These are phyloP conservation scores for Solanum paucissectum DNA, from an alignment of 257 asterid species.

Conservation along the genomic window DNA sequence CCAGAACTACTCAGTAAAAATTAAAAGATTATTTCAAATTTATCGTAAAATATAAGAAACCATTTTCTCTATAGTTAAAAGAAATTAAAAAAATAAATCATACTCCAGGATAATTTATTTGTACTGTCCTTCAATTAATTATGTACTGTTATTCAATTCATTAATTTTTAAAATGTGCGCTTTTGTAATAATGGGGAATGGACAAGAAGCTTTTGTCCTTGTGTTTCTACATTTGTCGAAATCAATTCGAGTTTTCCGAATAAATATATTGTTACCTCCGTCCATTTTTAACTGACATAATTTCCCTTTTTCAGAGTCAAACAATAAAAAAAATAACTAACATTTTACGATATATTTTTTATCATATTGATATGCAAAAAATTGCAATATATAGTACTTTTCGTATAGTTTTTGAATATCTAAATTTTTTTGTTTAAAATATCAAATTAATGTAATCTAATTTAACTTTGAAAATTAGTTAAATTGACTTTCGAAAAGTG, in stretches of 20 bases:
- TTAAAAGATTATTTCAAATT: background rate
- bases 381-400: too few relatives aligned
- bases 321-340: too few relatives aligned
- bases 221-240: background rate
- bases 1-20: background rate
- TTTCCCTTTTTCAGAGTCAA: too few relatives aligned
- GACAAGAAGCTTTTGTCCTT: conserved; percentile 10
- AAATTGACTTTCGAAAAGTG: too few relatives aligned
- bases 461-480: too few relatives aligned
- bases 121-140: background rate
- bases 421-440: too few relatives aligned
- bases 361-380: too few relatives aligned
- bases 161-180: background rate
- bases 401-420: too few relatives aligned
- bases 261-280: background rate
- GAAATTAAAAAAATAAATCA: background rate
- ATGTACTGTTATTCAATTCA: background rate
- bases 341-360: too few relatives aligned
- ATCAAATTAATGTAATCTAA: too few relatives aligned
- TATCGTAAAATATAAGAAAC: background rate
- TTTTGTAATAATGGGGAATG: conserved; percentile 16
- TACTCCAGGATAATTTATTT: background rate
- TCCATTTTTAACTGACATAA: too few relatives aligned
- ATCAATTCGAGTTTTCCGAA: background rate
- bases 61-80: background rate